Evolutionary conservation across 768 basidiomycete genomes (phyloP).

Genomic region (Hygrocybe coccinea): DNA sequence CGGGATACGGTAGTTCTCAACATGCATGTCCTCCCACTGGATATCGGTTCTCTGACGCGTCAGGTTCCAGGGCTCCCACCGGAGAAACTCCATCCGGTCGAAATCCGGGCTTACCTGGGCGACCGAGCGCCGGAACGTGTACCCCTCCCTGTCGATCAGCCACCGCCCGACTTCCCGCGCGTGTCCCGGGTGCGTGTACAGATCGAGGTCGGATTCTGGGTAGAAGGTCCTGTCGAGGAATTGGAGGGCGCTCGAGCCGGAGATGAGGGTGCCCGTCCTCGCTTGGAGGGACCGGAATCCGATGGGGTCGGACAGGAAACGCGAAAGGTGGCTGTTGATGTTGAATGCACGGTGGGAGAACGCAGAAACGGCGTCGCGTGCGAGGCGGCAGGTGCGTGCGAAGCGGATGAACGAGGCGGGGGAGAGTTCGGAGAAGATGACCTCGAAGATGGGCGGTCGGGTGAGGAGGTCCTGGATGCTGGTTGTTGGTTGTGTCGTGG

Average conservation of each 20-base stretch:
- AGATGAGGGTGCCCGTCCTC: slow-evolving; percentile 42
- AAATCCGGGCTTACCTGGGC: neutral
- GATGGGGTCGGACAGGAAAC: neutral
- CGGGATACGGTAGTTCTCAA: slow-evolving; percentile 8
- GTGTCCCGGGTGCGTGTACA: slow-evolving; percentile 38
- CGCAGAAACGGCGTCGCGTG: neutral
- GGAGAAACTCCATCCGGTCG: neutral
- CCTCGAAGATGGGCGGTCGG: neutral
- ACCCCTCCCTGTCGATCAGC: slow-evolving; percentile 29
- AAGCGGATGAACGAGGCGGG: neutral
- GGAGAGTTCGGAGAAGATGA: neutral
- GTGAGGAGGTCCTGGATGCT: neutral
- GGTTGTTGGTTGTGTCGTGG: too few relatives aligned
- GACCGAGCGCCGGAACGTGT: slow-evolving; percentile 22
- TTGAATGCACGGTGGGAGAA: neutral
- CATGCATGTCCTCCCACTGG: neutral
- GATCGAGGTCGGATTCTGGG: slow-evolving; percentile 46
- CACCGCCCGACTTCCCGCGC: slow-evolving; percentile 32
- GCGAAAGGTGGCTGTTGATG: slow-evolving; percentile 4
- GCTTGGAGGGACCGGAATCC: slow-evolving; percentile 42
- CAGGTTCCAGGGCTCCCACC: neutral
- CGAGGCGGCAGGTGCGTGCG: neutral
- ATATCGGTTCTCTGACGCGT: neutral
- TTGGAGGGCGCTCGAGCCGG: slow-evolving; percentile 51
- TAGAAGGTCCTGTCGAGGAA: slow-evolving; percentile 45